Percentiles rank a stretch among this genome's conserved stretches.
phyloP scores from a whole-genome alignment of 1,139 yeast species.

The Nakaseomyces uthaithaninus region DNA sequence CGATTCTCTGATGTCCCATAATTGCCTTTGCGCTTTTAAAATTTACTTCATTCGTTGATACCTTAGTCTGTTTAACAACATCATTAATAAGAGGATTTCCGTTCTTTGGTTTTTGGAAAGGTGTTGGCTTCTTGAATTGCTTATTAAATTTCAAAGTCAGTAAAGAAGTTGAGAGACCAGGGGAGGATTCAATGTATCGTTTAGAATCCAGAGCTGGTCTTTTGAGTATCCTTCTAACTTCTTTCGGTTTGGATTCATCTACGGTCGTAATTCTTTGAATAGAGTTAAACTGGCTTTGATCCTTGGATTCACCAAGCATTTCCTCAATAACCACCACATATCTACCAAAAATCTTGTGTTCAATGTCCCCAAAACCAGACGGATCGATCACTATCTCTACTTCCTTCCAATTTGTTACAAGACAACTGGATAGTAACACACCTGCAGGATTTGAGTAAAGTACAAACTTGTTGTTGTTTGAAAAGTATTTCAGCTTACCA shows the following conservation, averaged over 20 bases:
- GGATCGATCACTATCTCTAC: slow-evolving; percentile 18
- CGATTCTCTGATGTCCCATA: too few species aligned
- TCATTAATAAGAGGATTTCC: not conserved
- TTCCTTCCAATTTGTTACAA: slow-evolving; percentile 23
- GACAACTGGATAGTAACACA: slow-evolving; percentile 19
- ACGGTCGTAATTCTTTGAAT: too few species aligned
- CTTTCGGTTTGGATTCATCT: too few species aligned
- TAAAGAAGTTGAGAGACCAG: not conserved
- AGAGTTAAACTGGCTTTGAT: too few species aligned
- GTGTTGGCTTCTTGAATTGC: slow-evolving; percentile 26
- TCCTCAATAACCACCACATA: slow-evolving; percentile 23
- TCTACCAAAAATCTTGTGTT: slow-evolving; percentile 26
- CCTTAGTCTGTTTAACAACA: slow-evolving; percentile 8
- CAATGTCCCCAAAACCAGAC: slow-evolving; percentile 20
- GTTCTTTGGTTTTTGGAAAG: not conserved
- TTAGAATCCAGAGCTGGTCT: not conserved
- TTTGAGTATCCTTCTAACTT: not conserved
- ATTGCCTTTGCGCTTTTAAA: too few species aligned
- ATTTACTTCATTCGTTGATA: too few species aligned
- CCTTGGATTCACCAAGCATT: slow-evolving; percentile 17
- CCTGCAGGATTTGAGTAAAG: slow-evolving; percentile 23
- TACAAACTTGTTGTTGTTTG: slow-evolving; percentile 21
- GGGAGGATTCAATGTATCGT: not conserved
- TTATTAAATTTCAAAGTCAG: slow-evolving; percentile 19
- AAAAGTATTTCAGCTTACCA: slow-evolving; percentile 25